These are phyloP conservation scores for Starmerella khaoyaiensis DNA, from an alignment of 805 yeast genomes.

Conservation along the genomic window DNA sequence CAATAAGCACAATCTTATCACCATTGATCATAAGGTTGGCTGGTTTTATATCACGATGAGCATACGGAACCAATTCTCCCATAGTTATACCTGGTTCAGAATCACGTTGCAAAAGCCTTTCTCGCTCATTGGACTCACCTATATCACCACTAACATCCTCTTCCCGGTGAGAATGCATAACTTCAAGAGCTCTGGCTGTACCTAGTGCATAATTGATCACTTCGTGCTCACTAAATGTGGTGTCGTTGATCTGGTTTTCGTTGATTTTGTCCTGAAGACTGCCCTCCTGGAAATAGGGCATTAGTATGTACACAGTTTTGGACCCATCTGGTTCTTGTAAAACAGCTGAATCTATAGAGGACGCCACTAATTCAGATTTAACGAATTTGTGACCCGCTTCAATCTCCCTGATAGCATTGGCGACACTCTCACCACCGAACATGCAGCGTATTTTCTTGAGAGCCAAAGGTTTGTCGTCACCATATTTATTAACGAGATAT, in stretches of 20 bases:
- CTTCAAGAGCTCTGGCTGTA: conserved; percentile 58
- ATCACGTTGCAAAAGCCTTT: conserved; percentile 5
- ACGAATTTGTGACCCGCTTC: conserved; percentile 59
- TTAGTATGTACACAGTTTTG: conserved; percentile 58
- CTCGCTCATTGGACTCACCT: neutral
- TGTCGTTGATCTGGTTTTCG: conserved; percentile 43
- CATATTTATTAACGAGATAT: conserved; percentile 49
- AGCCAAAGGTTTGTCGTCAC: conserved; percentile 45
- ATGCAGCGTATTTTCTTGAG: conserved; percentile 80
- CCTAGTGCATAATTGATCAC: conserved; percentile 42
- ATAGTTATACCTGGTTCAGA: conserved; percentile 25
- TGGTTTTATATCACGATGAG: conserved; percentile 82
- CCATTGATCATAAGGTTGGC: conserved; percentile 73
- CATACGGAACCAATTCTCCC: conserved; percentile 41
- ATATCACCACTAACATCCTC: neutral
- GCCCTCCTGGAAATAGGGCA: conserved; percentile 64
- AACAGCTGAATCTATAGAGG: conserved; percentile 56
- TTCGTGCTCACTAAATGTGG: conserved; percentile 46
- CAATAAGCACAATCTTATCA: conserved; percentile 65
- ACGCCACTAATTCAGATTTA: conserved; percentile 48
- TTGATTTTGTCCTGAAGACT: conserved; percentile 75
- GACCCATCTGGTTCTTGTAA: conserved; percentile 69
- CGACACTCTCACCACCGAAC: conserved; percentile 65
- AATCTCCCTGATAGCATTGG: conserved; percentile 63
- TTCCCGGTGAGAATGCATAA: conserved; percentile 52